Percentiles rank a stretch among this genome's conserved stretches.
Evolutionary conservation across 2,329 filamentous ascomycete genomes (phyloP).

Genomic region (Fusarium gaditjirri): DNA sequence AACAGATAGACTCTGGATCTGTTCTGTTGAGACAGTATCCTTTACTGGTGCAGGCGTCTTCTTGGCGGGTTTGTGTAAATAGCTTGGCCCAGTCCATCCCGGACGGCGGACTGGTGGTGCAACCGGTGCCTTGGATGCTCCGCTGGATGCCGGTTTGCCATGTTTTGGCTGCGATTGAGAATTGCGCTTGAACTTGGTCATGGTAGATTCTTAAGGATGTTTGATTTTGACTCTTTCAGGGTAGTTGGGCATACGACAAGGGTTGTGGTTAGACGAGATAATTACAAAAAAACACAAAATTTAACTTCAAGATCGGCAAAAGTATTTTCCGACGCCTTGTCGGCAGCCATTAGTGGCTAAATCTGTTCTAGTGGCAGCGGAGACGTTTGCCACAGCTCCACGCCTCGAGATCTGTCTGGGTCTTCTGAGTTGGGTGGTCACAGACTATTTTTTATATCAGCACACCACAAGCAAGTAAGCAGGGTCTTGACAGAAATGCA

Average conservation of each 20-base stretch:
- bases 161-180: conserved; percentile 21
- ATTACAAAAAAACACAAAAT: background rate
- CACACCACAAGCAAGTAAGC: rapidly evolving
- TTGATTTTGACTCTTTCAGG: background rate
- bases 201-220: rapidly evolving
- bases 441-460: background rate
- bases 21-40: background rate
- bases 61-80: conserved; percentile 10
- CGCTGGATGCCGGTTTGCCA: background rate
- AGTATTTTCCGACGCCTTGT: background rate
- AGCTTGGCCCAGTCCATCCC: conserved; percentile 14
- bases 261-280: background rate
- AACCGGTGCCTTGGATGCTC: conserved; percentile 11
- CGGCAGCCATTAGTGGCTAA: background rate
- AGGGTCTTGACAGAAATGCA: background rate
- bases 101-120: conserved; percentile 10
- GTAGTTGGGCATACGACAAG: background rate
- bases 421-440: no score
- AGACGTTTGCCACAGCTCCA: background rate
- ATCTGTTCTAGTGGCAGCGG: background rate
- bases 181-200: conserved; percentile 10
- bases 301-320: background rate
- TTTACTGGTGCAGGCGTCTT: background rate
- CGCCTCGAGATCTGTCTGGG: background rate
- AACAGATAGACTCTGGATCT: background rate